These are phyloP conservation scores for Solanum arcanum DNA, from an alignment of 257 asterid genomes.

Conservation along the genomic window DNA sequence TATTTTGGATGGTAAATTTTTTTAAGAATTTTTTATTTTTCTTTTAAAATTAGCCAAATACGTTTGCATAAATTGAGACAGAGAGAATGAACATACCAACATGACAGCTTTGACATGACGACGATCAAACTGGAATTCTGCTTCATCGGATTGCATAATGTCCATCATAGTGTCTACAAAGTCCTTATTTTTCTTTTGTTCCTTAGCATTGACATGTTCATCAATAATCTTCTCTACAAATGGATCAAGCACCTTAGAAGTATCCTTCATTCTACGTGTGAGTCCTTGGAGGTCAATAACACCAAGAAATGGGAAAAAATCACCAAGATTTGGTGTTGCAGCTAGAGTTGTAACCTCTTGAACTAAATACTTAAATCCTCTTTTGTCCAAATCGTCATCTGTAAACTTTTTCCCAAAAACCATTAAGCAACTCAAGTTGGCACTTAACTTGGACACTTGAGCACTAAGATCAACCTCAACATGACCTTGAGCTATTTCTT, in stretches of 20 bases:
- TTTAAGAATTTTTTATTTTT: too few relatives aligned
- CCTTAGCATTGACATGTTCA: constrained; percentile 16
- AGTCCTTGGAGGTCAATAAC: constrained; percentile 37
- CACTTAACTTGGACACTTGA: constrained; percentile 15
- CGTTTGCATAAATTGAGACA: background rate
- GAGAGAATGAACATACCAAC: constrained; percentile 18
- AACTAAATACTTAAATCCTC: constrained; percentile 34
- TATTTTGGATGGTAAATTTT: too few relatives aligned
- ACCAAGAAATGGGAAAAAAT: constrained; percentile 28
- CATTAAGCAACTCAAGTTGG: constrained; percentile 42
- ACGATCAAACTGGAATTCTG: constrained; percentile 27
- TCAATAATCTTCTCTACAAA: constrained; percentile 40
- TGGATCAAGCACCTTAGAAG: constrained; percentile 22
- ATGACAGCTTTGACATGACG: constrained; percentile 37
- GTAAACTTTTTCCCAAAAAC: constrained; percentile 39
- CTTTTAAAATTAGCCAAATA: background rate
- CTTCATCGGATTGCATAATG: constrained; percentile 23
- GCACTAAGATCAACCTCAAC: constrained; percentile 26
- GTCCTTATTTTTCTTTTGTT: constrained; percentile 9
- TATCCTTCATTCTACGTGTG: constrained; percentile 16
- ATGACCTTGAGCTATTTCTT: background rate
- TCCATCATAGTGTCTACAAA: constrained; percentile 39
- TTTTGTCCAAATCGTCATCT: constrained; percentile 32
- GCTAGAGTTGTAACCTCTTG: constrained; percentile 26
- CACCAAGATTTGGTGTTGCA: constrained; percentile 39